Conservation (phyloP, 306 rosid species). For the Bauhinia variegata region DNA sequence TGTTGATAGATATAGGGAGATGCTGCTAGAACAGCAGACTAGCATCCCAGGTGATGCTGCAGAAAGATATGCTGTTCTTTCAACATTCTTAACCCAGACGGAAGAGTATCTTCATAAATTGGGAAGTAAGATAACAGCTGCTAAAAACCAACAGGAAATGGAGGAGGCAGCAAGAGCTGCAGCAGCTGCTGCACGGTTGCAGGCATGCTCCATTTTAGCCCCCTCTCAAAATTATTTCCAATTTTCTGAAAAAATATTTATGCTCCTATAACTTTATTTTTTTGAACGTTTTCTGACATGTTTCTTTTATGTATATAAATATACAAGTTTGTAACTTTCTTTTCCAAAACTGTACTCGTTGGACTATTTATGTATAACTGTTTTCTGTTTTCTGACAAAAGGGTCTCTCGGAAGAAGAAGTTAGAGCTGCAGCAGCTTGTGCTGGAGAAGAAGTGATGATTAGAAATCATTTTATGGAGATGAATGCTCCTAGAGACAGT, state of each 20-base stretch:
- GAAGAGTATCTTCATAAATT: constrained; percentile 95
- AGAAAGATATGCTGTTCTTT: constrained; percentile 93
- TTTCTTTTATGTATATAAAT: no score
- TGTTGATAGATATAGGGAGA: constrained; percentile 95
- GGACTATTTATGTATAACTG: constrained; percentile 25
- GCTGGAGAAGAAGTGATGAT: constrained; percentile 98
- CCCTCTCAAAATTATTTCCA: constrained; percentile 5
- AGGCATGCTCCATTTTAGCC: constrained; percentile 53
- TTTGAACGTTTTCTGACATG: constrained; percentile 2
- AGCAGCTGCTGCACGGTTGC: constrained; percentile 87
- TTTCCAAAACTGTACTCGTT: not conserved
- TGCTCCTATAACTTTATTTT: constrained; percentile 11
- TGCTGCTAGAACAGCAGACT: constrained; percentile 94
- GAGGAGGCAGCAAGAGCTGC: constrained; percentile 93
- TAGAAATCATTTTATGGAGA: constrained; percentile 86
- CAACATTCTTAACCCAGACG: constrained; percentile 90
- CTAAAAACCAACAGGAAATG: constrained; percentile 89
- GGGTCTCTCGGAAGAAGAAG: constrained; percentile 99
- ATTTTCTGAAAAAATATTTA: not conserved
- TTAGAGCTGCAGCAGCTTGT: constrained; percentile 89
- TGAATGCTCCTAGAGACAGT: constrained; percentile 91
- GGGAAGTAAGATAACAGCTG: constrained; percentile 91
- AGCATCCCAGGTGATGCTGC: constrained; percentile 90
- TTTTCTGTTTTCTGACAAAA: constrained; percentile 48
- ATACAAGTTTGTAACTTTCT: not conserved